Conservation (phyloP, 768 basidiomycete species). For the Suillus sp. region DNA sequence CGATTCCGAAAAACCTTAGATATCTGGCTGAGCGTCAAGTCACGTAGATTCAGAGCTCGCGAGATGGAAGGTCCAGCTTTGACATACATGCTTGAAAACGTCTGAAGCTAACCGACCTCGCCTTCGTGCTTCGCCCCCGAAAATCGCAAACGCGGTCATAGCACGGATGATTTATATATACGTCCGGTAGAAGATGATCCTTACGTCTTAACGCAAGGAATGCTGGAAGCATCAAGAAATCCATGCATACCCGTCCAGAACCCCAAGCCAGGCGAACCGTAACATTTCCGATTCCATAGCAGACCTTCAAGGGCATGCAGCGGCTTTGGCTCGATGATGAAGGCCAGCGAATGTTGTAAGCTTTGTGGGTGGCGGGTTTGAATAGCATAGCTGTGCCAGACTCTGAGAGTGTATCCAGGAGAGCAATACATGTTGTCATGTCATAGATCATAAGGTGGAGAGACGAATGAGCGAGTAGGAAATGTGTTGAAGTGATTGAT, state of each 20-base stretch:
- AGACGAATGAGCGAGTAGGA: background rate
- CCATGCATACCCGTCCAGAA: background rate
- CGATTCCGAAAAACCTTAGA: background rate
- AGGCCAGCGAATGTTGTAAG: background rate
- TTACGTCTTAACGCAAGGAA: background rate
- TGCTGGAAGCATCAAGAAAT: background rate
- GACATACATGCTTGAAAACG: background rate
- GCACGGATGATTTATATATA: background rate
- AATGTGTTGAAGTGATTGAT: background rate
- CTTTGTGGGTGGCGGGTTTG: background rate
- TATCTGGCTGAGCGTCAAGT: background rate
- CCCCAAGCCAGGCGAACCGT: background rate
- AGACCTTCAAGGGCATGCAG: background rate
- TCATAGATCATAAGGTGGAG: background rate
- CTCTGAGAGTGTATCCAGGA: background rate
- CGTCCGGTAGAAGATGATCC: background rate
- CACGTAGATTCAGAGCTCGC: background rate
- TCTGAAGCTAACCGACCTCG: background rate
- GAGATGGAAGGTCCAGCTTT: background rate
- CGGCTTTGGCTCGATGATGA: background rate
- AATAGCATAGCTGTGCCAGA: background rate
- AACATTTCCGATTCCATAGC: background rate
- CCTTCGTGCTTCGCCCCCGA: background rate
- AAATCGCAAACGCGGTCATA: background rate
- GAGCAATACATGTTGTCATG: background rate